Base-by-base conservation (phyloP, 2,329 filamentous ascomycete species). In the Xylaria multiplex region DNA sequence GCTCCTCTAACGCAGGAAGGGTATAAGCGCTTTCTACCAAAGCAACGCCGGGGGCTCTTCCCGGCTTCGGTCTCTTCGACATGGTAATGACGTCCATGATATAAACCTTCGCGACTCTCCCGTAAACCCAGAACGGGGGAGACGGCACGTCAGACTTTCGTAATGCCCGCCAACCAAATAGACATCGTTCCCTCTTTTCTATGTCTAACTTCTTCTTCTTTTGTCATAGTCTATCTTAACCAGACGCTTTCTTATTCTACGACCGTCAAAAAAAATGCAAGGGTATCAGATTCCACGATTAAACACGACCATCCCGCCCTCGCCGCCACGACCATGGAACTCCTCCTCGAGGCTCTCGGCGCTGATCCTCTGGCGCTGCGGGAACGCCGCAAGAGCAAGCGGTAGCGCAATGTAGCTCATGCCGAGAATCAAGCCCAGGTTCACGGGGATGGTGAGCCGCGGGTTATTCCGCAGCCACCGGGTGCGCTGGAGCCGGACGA, bases 381-480 rank as follows among this genome's bases (percentile, higher is more conserved):
- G 96, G 81, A 99, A 99, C 2, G 93, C 93, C 8, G 90, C 96
- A 58, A 99, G 83, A 16, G 96, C 96, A 69, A 98, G 83, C 45
- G 96, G 96, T 73, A 99, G 82, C 9, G 95, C 96, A 72, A 93
- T 92, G 67, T 97, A 88, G 72, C 92, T 96, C 24, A 95, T 97
- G 1, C 88, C 86, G 59, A 97, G 84, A 73, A 99, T 97, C 72
- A 99, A 80, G 0, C 88, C 93, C 68, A 99, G 80, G 80, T 99
- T 99, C 52, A 97, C 83, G 0, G 94, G 93, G 63, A 91, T 82
- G 11, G 93, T 91, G 79, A 94, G 83, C 65, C 90, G 85, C 6
- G 95, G 96, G 70, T 92, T 87, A 68, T 84, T 83, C 81, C 89
- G 89, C 73, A 98, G 81, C 93, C 93, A 98, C 66, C 90, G 85